Base-by-base conservation (phyloP, 805 yeast genomes). In the Isabelozyma pseudorhagii region DNA sequence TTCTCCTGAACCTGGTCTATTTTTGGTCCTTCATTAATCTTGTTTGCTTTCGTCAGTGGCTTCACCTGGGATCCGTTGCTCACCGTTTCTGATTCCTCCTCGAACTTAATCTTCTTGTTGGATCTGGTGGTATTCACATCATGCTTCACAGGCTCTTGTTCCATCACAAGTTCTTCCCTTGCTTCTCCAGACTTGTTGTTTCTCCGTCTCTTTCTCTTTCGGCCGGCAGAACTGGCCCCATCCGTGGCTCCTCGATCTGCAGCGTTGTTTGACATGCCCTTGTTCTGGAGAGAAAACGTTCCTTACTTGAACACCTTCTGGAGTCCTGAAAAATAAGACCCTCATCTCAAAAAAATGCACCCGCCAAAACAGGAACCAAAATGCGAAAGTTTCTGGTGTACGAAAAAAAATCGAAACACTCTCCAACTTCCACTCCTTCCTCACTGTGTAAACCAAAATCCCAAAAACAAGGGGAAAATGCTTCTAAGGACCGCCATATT, bases 131-230 rank as follows among this genome's bases (percentile, higher is more conserved):
- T 40, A 10, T 36, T 44, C 44, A 50, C n/a, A 43, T 61, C 42
- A 50, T 55, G 47, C 50, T 57, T 17, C 7, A 28, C 36, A 48
- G 45, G 34, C 38, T 52, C 25, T 43, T 42, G 15, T 47, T 48
- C 42, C 38, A 48, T 1, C 21, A 7, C 38, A 25, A 14, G 6
- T 31, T 15, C 42, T 9, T 15, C 27, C 5, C 17, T n/a, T 14
- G 15, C n/a, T 9, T 17, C 28, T n/a, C 14, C 10, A 9, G 57
- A 54, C 51, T 63, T 68, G 40, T 61, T 60, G 39, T 52, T 51
- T 63, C 71, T 67, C 58, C 61, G 66, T 57, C 72, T 64, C 59
- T 61, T 65, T 44, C 68, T 54, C 52, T 60, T 61, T 51, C 28
- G 21, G 15, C 18, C 18, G n/a, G 8, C 49, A 7, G 48, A 40